Conservation (phyloP, 2,329 filamentous ascomycete species). For the Hymenotorrendiella dingleyae region DNA sequence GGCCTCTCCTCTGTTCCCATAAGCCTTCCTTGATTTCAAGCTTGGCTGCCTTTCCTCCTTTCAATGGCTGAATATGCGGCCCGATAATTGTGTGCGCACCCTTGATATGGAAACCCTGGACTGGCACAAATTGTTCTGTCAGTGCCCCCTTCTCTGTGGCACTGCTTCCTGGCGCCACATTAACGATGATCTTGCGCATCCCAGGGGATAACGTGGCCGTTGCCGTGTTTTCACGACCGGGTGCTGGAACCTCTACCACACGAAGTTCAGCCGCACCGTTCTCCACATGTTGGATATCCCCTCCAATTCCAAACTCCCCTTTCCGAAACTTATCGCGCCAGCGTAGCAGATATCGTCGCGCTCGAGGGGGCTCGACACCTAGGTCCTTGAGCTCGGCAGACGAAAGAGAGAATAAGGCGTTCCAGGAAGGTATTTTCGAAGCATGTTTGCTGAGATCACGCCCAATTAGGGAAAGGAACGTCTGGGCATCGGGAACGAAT, state of each 20-base stretch:
- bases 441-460: slow-evolving; percentile 77
- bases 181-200: slow-evolving; percentile 50
- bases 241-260: slow-evolving; percentile 36
- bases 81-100: slow-evolving; percentile 67
- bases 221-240: slow-evolving; percentile 31
- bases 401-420: slow-evolving; percentile 76
- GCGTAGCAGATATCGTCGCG: slow-evolving; percentile 74
- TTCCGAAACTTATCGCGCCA: slow-evolving; percentile 83
- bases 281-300: slow-evolving; percentile 69
- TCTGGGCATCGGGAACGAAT: slow-evolving; percentile 76
- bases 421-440: slow-evolving; percentile 85
- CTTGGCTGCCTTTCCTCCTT: slow-evolving; percentile 57
- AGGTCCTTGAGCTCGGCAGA: slow-evolving; percentile 74
- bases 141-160: slow-evolving; percentile 32
- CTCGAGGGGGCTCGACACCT: slow-evolving; percentile 79
- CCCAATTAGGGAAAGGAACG: slow-evolving; percentile 88
- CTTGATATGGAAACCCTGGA: slow-evolving; percentile 61
- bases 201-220: slow-evolving; percentile 48
- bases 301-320: slow-evolving; percentile 73
- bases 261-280: slow-evolving; percentile 48
- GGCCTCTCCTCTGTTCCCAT: slow-evolving; percentile 83
- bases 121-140: slow-evolving; percentile 41
- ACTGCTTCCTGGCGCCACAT: slow-evolving; percentile 43
- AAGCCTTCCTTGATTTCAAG: slow-evolving; percentile 76
- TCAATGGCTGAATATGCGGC: slow-evolving; percentile 64